Evolutionary conservation across 306 rosid species (phyloP), one percentile per base, ranked within the genome.

Genomic region (Rubus idaeus): DNA sequence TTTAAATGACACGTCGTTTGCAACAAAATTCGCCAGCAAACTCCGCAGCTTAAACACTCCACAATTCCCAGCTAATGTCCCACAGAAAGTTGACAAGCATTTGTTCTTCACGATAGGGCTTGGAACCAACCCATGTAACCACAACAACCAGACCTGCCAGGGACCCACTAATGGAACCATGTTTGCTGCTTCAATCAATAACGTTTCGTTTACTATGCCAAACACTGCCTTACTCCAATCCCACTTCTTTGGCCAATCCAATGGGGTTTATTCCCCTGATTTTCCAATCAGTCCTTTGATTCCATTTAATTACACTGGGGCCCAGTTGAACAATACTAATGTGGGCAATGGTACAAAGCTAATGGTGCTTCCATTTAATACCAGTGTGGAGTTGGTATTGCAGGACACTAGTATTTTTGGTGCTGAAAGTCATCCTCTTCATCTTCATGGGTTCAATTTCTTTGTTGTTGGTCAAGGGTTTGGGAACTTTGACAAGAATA

Each of bases 361-460:
- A 1, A 74, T 86, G 64, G 88, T 85, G 39, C 84, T 89, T 79
- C 84, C 90, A 0, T 91, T 81, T 67, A 86, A 88, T 82, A 86
- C 92, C 4, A 83, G 89, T 40, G 35, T 86, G 30, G 91, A 88
- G 69, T 76, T 87, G 75, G 81, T 87, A 3, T 1, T 89, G 85
- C 91, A 89, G 65, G 91, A 87, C 53, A 91, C 93, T 0, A 84
- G 91, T 79, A 84, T 91, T 65, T 84, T 91, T 26, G 86, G 88
- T 37, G 88, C 77, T 0, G 93, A 89, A 60, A 87, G 84, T 46
- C 90, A 91, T 68, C 93, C 96, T 61, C 83, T 91, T 16, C 96
- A 87, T 86, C 83, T 89, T 55, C 96, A 88, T 84, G 96, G 96
- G 1, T 89, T 82, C 46, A 87, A 91, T 63, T 89, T 89, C 87